A percentile compares a stretch with the other conserved stretches of the same genome.
phyloP scores from a whole-genome alignment of 106 monocot genomes.

The Alisma plantagoaquatica region DNA sequence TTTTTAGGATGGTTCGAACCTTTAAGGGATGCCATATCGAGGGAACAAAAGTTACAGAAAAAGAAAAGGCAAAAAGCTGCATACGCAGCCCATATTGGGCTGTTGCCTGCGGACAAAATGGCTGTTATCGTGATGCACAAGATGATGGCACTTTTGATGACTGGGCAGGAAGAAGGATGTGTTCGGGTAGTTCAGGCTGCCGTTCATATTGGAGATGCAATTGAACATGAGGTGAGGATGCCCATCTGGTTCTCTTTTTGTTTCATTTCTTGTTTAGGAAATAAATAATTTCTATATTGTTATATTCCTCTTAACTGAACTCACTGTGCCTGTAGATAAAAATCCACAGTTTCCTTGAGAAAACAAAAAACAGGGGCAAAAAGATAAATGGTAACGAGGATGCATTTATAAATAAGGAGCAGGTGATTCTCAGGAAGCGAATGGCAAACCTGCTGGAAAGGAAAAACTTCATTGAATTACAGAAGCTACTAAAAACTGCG shows the following conservation, averaged over 20 bases:
- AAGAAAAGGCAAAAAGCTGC: conserved; percentile 48
- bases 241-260: neutral
- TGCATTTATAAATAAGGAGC: conserved; percentile 13
- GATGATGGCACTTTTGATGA: conserved; percentile 85
- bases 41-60: conserved; percentile 52
- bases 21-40: conserved; percentile 54
- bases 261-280: no score
- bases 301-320: no score
- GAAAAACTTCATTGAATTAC: conserved; percentile 38
- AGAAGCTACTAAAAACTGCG: conserved; percentile 48
- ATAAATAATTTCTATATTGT: no score
- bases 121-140: conserved; percentile 93
- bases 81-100: conserved; percentile 39
- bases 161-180: conserved; percentile 54
- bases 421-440: conserved; percentile 30
- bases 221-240: conserved; percentile 63
- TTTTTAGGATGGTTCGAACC: conserved; percentile 95
- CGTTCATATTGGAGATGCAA: conserved; percentile 66
- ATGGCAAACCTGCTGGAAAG: conserved; percentile 43
- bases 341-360: conserved; percentile 60
- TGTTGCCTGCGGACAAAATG: conserved; percentile 72
- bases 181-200: conserved; percentile 76
- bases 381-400: conserved; percentile 21
- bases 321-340: no score
- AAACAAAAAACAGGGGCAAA: conserved; percentile 33